Evolutionary conservation across 1,139 yeast species (phyloP), one percentile per base, ranked within the genome.

Genomic region (Zygosaccharomyces pseudobailii): DNA sequence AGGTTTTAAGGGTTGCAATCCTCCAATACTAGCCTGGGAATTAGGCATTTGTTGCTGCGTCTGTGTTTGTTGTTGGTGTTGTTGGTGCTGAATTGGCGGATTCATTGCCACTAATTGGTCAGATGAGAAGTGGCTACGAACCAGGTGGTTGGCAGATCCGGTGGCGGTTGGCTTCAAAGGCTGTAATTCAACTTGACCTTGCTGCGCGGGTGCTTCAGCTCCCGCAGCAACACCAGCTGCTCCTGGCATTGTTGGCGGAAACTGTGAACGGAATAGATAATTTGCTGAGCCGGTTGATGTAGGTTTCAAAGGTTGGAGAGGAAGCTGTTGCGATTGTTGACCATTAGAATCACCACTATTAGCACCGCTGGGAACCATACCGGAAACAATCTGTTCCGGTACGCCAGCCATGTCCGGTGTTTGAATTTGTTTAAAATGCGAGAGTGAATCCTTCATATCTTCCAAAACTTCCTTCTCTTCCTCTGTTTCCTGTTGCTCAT

Each of bases 401-500:
- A 73, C 10, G 79, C 71, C 24, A 83, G 80, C 86, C 43, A 84
- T 78, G 59, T 84, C 89, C 5, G 82, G 84, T 6, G 78, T 75
- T 48, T 68, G 70, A 49, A 83, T 76, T 57, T 83, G 79, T 49
- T 76, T 80, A 64, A 84, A 84, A 62, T 81, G 84, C 47, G 79
- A 79, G 41, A 82, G 74, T 27, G 84, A 82, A 7, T 82, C 80
- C 54, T 75, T 81, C 82, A 83, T 81, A 52, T 82, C 90, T 49
- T 75, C 74, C 23, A 83, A 67, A 19, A 79, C 83, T 56, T 81
- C 83, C 44, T 72, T 78, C 24, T 69, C 71, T 42, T 67, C 68
- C 32, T 66, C 63, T 3, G 65, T 65, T 52, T 62, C 70, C 41
- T 58, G 64, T 49, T 61, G 65, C 30, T 63, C 59, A 35, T 56